Percentiles rank a stretch among this genome's conserved stretches.
These are phyloP conservation scores for Begonia peltatifolia DNA, from an alignment of 306 rosid species.

Conservation along the genomic window DNA sequence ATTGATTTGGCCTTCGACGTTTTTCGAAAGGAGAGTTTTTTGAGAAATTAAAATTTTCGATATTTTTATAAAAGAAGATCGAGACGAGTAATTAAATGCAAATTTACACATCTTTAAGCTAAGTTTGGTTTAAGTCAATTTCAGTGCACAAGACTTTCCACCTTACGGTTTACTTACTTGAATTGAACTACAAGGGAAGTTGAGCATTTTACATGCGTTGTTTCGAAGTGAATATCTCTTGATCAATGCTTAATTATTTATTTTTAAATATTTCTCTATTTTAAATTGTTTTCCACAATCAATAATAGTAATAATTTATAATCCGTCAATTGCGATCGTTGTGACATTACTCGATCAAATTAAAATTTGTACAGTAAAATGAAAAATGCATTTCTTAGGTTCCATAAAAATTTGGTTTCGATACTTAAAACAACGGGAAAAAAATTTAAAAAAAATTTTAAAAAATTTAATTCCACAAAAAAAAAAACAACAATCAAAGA, in stretches of 20 bases:
- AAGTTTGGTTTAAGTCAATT: no score
- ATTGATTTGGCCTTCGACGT: no score
- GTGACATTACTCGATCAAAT: neutral
- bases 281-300: neutral
- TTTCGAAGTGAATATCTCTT: constrained; percentile 24
- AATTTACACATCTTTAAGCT: no score
- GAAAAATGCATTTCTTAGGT: neutral
- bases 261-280: constrained; percentile 19
- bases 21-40: no score
- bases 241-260: neutral
- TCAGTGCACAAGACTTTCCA: no score
- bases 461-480: neutral
- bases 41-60: no score
- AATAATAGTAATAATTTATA: neutral
- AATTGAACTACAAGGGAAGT: constrained; percentile 52
- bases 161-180: constrained; percentile 22
- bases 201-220: constrained; percentile 18
- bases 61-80: no score
- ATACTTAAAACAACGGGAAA: neutral
- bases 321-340: no score
- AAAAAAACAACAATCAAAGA: neutral
- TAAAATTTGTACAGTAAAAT: neutral
- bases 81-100: no score
- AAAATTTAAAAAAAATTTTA: neutral
- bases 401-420: no score